phyloP scores from a whole-genome alignment of 2,329 filamentous ascomycete species.

The Colletotrichum gloeosporioides region DNA sequence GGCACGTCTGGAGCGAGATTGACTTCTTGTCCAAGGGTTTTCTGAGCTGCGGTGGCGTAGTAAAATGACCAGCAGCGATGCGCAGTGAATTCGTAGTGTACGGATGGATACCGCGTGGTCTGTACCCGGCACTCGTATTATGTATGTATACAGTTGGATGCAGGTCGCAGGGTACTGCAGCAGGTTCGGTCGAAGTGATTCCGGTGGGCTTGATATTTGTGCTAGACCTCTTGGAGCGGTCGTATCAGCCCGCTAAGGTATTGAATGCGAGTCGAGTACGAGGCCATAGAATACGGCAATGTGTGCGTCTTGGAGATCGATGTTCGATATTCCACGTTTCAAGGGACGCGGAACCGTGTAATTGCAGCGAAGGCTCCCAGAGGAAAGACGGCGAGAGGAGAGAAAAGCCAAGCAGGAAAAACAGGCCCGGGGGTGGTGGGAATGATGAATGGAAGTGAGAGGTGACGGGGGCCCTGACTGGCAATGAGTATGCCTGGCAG shows the following conservation, averaged over 20 bases:
- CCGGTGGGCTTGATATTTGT: neutral
- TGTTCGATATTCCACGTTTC: neutral
- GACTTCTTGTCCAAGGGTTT: neutral
- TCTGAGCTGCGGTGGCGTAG: neutral
- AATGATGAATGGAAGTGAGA: slow-evolving; percentile 4
- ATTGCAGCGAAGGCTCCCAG: neutral
- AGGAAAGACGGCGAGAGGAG: neutral
- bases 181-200: slow-evolving; percentile 7
- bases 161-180: slow-evolving; percentile 8
- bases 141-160: neutral
- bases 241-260: neutral
- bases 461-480: neutral
- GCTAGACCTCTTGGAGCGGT: neutral
- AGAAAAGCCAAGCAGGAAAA: neutral
- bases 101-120: neutral
- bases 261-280: neutral
- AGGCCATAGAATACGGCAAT: neutral
- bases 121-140: slow-evolving; percentile 3
- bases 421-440: neutral
- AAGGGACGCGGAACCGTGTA: neutral
- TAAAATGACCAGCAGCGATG: neutral
- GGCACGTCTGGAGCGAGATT: slow-evolving; percentile 11
- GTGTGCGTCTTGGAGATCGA: neutral
- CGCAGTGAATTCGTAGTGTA: neutral
- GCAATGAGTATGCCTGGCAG: neutral